These are phyloP conservation scores for Aspergillus glaucus DNA, from an alignment of 2,329 filamentous ascomycete genomes.

Conservation along the genomic window DNA sequence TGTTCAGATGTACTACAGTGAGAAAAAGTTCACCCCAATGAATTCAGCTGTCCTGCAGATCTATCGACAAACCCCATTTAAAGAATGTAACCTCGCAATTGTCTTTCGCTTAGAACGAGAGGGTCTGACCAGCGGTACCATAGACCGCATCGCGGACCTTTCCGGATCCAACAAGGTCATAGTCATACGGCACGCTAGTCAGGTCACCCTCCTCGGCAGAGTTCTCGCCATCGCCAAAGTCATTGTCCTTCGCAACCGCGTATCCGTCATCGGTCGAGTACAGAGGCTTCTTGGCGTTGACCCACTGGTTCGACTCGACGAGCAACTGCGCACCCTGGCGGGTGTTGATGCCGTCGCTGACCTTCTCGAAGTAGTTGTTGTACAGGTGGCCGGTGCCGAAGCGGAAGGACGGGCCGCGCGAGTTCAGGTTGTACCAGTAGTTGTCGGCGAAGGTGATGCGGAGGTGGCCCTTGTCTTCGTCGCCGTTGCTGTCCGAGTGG, in stretches of 20 bases:
- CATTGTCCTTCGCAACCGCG: constrained; percentile 40
- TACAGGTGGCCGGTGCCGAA: constrained; percentile 61
- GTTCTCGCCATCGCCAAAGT: constrained; percentile 45
- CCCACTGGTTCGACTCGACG: constrained; percentile 51
- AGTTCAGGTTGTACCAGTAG: constrained; percentile 59
- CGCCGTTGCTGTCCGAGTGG: constrained; percentile 54
- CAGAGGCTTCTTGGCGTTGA: constrained; percentile 39
- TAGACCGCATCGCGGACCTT: constrained; percentile 43
- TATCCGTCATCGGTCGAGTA: constrained; percentile 44
- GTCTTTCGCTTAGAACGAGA: constrained; percentile 20
- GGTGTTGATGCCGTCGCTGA: constrained; percentile 51
- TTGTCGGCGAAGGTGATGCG: constrained; percentile 62
- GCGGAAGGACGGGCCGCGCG: constrained; percentile 56
- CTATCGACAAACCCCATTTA: no score
- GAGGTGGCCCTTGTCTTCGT: constrained; percentile 56
- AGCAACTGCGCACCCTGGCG: constrained; percentile 54
- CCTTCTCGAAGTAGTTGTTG: constrained; percentile 47
- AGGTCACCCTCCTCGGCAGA: constrained; percentile 48
- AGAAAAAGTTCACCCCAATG: no score
- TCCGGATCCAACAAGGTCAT: constrained; percentile 46
- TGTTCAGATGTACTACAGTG: not conserved
- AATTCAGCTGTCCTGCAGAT: no score
- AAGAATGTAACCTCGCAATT: no score
- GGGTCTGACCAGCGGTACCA: constrained; percentile 29
- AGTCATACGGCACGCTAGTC: constrained; percentile 48